Percentiles rank a stretch among this genome's conserved stretches.
phyloP scores from a whole-genome alignment of 148 eudicot species.

The Chenopodium berlandieri region DNA sequence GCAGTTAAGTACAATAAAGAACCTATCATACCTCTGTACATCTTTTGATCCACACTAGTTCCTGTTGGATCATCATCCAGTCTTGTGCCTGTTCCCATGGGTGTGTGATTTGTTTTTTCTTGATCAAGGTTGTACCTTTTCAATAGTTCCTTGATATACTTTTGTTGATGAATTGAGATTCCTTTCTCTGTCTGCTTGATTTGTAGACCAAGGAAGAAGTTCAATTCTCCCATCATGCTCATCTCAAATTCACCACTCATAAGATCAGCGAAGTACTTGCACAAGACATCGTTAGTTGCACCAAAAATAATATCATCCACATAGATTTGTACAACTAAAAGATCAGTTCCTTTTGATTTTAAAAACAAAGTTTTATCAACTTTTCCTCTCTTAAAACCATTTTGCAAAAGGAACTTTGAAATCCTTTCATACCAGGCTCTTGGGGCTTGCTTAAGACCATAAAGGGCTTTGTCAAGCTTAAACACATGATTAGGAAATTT shows the following conservation, averaged over 20 bases:
- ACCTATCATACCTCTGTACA: no score
- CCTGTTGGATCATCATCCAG: no score
- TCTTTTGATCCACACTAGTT: no score
- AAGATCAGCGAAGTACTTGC: neutral
- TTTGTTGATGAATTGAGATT: neutral
- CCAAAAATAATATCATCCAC: neutral
- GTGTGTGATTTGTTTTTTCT: no score
- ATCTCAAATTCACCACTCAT: neutral
- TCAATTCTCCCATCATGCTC: neutral
- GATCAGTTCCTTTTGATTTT: neutral
- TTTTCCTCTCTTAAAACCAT: no score
- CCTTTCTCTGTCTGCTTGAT: neutral
- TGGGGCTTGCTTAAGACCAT: no score
- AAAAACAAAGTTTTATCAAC: neutral
- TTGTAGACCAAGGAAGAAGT: neutral
- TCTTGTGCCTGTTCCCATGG: no score
- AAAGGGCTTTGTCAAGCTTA: no score
- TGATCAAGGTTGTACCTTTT: no score
- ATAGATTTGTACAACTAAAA: neutral
- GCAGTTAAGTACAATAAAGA: no score
- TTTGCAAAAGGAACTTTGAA: no score
- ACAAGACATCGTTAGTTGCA: neutral
- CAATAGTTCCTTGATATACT: neutral
- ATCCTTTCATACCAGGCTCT: no score
- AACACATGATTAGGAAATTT: neutral